Base-by-base conservation (phyloP, 208 protist genomes). In the Leishmania braziliensis region DNA sequence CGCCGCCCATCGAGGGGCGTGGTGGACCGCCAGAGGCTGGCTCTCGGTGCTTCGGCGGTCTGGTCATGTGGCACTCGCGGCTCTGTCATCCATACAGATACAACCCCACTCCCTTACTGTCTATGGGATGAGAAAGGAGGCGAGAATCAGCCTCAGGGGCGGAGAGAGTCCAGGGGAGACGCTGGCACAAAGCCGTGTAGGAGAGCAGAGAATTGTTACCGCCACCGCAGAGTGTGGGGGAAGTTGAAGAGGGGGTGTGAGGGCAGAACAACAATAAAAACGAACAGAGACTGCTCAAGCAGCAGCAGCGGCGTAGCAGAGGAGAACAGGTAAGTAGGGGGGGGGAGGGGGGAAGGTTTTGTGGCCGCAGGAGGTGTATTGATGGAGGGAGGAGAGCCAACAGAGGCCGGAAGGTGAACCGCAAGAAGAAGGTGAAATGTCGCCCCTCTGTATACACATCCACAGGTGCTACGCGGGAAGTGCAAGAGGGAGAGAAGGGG, bases 11-110 rank as follows among this genome's bases (percentile, higher is more conserved):
- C 53, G 18, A 62, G 51, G 3, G 36, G 56, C 29, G 48, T 48
- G n/a, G 71, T 33, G 10, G 54, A 62, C 14, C n/a, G 76, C 63
- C 46, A 60, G 63, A 72, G 43, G 23, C 46, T 26, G 46, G 10
- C 43, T 0, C 76, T 36, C 43, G n/a, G 26, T 29, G 26, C 54
- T 46, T 79, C 76, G n/a, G 10, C 33, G n/a, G 26, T 71, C 6
- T 46, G n/a, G 60, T n/a, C 76, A 26, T 48, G 62, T n/a, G 33
- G 20, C 58, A 46, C 46, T 43, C 60, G 50, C 43, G 63, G 39
- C 60, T 56, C 76, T 20, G 76, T 72, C 62, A 60, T 72, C 10
- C 74, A 77, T 46, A 53, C 74, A 77, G 12, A 0, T 10, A 76
- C 14, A 46, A 54, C 20, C n/a, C 10, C 23, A 18, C 9, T 36